These are phyloP conservation scores for Penicillium frequentans DNA, from an alignment of 2,329 filamentous ascomycete genomes.

Conservation along the genomic window DNA sequence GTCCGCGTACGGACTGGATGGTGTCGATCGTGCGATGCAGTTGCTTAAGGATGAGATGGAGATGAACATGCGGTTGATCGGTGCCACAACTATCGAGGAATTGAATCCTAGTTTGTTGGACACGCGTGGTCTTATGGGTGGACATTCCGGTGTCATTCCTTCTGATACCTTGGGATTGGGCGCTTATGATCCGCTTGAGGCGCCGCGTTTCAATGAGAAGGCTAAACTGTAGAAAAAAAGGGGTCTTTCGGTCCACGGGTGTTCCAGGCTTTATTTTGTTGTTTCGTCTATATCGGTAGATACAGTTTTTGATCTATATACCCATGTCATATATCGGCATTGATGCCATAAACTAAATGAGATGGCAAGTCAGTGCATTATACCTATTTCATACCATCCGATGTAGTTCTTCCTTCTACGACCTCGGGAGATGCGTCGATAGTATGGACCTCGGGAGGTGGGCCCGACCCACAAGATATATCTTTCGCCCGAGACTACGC, in stretches of 20 bases:
- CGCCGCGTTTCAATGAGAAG: slow-evolving; percentile 52
- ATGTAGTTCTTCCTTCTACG: too few species aligned
- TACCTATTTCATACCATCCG: background rate
- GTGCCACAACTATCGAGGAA: slow-evolving; percentile 71
- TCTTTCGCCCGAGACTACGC: too few species aligned
- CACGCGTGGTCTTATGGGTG: slow-evolving; percentile 62
- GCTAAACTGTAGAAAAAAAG: slow-evolving; percentile 36
- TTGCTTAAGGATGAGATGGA: slow-evolving; percentile 94
- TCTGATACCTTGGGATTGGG: slow-evolving; percentile 59
- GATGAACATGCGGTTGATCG: slow-evolving; percentile 97
- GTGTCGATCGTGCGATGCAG: slow-evolving; percentile 91
- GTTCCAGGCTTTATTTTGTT: background rate
- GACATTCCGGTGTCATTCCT: slow-evolving; percentile 60
- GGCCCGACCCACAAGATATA: too few species aligned
- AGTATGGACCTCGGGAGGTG: too few species aligned
- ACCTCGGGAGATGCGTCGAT: too few species aligned
- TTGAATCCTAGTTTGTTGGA: slow-evolving; percentile 81
- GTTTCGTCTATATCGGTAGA: background rate
- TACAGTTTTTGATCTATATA: background rate
- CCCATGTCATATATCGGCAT: slow-evolving; percentile 3
- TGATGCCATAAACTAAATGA: background rate
- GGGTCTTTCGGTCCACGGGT: background rate
- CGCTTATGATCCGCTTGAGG: slow-evolving; percentile 57
- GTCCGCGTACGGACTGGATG: slow-evolving; percentile 83
- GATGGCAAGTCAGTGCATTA: background rate